A percentile compares a stretch with the other conserved stretches of the same genome.
These are phyloP conservation scores for Dipteronia dyeriana DNA, from an alignment of 345 rosid genomes.

Conservation along the genomic window DNA sequence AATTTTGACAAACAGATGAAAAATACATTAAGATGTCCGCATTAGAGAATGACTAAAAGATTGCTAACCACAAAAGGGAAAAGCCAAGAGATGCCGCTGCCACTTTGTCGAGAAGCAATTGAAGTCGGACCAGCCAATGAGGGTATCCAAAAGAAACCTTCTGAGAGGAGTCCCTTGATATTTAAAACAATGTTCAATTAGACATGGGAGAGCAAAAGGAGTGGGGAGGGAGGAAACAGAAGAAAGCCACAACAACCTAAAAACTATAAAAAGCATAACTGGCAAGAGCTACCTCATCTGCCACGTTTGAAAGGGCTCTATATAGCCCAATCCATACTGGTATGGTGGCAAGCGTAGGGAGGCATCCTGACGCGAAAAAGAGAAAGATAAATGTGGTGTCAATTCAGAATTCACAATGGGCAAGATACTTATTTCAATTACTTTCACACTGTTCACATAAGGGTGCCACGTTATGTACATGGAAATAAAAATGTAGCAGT, in stretches of 20 bases:
- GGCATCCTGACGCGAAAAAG: constrained; percentile 56
- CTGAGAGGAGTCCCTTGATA: constrained; percentile 86
- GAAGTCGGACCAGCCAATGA: constrained; percentile 95
- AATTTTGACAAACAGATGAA: neutral
- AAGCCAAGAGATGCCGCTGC: constrained; percentile 91
- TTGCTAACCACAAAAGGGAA: constrained; percentile 82
- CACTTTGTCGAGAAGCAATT: constrained; percentile 77
- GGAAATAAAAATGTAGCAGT: neutral
- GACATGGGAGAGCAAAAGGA: constrained; percentile 1
- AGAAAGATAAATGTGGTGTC: neutral
- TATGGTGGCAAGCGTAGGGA: constrained; percentile 95
- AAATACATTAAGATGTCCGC: neutral
- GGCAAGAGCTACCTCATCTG: constrained; percentile 66
- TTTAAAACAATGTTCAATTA: constrained; percentile 22
- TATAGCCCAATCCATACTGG: constrained; percentile 98
- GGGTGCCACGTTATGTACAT: neutral
- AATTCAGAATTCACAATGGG: neutral
- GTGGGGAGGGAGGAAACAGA: constrained; percentile 2
- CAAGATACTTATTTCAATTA: too few relatives aligned
- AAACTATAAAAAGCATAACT: constrained; percentile 7
- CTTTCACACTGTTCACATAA: too few relatives aligned
- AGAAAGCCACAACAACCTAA: constrained; percentile 1
- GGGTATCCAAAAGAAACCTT: constrained; percentile 99
- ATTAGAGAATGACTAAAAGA: neutral
- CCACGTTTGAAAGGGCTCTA: constrained; percentile 98